Base-by-base conservation (phyloP, 352 stramenopile genomes). In the Globisporangium takayamanum region DNA sequence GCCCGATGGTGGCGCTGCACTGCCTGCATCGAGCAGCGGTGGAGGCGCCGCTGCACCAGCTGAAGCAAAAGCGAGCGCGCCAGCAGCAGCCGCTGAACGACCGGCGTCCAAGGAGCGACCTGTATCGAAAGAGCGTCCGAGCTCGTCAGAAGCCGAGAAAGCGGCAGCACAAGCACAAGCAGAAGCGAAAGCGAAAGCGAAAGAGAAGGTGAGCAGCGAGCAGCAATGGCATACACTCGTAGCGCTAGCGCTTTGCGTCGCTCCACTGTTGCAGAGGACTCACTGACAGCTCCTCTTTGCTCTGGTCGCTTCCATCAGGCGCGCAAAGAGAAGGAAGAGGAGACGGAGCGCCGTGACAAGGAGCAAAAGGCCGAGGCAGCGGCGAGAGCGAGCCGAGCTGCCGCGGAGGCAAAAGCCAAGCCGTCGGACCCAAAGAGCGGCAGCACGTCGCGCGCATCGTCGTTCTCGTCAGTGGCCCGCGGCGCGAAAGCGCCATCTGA, bases 111-210 rank as follows among this genome's bases (percentile, higher is more conserved):
- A 87, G 6, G 57, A 68, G 4, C 69, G 74, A 6, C 74, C 74
- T 11, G 56, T 64, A 11, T 78, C 77, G 1, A 89, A 87, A 55
- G 76, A 81, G 39, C 48, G 64, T 1, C 62, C 67, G 20, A 51
- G 59, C 14, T 74, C 66, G 10, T 72, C 48, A 50, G 74, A 69
- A 54, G 60, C 64, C 18, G 73, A 68, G 37, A 74, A 74, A 63
- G 66, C 49, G 12, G 64, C 70, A 6, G 73, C 69, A 14, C 69
- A 68, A 16, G 77, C 88, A 22, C 22, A 22, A 22, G 22, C 22
- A 22, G 22, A 67, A 10, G 72, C 69, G 16, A 74, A 90, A 68
- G 74, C 72, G 10, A 84, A 89, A 39, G 64, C 69, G 0, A 74
- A 73, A 48, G 74, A 80, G 39, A 78, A 78, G 48, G 67, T 73